Evolutionary conservation across 2,329 filamentous ascomycete species (phyloP), one percentile per base, ranked within the genome.

Genomic region (Xylaria sp.): DNA sequence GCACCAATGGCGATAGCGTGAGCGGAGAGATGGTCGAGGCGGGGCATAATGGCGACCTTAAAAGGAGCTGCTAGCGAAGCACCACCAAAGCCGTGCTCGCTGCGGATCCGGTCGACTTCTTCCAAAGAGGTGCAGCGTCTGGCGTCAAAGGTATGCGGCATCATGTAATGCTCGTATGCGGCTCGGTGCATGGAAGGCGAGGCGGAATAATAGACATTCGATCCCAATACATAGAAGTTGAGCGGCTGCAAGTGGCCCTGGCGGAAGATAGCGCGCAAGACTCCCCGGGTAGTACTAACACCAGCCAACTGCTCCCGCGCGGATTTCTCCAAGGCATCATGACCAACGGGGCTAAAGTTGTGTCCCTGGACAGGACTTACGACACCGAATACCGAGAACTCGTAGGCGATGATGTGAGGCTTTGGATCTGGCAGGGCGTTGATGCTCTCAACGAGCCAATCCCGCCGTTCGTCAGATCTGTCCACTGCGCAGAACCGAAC

Each of bases 181-280:
- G 86, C 82, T 54, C 83, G 84, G 66, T 90, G 86, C 85, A 91
- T 90, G 8, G 85, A 84, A 0, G 88, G 88, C 0, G 87, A 89
- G 44, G 90, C 76, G 55, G 85, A 90, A 71, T 88, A 89, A 42
- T 81, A 83, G 18, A 88, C 82, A 57, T 84, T 85, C 22, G 82
- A 84, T 17, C 88, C 88, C 40, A 90, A 80, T 52, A 89, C 84
- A 63, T 86, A 88, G 65, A 88, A 89, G 40, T 85, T 80, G 64
- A 90, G 82, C 0, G 86, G 81, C 44, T 89, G 84, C 37, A 88
- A 76, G 0, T 82, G 75, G 50, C 84, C 86, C 8, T 79, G 79
- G 18, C 79, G 77, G 65, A 87, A 90, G 3, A 88, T 76, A 7
- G 79, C 77, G 59, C 80, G 74, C 42, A 86, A 82, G 0, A 81